A percentile compares a stretch with the other conserved stretches of the same genome.
Conservation (phyloP, 1,139 yeast genomes). For the Debaryomyces singareniensis region DNA sequence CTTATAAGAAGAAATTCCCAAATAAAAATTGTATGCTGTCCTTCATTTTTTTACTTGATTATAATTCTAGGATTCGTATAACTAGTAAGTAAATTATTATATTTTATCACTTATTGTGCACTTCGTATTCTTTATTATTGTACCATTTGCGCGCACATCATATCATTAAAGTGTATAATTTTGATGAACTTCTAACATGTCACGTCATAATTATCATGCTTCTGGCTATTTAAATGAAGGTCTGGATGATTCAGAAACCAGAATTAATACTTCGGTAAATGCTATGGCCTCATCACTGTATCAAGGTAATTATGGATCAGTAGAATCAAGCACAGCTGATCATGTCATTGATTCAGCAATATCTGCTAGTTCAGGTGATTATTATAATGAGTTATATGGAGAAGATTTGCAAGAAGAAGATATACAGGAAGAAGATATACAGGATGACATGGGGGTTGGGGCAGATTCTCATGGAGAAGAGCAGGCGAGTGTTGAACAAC, state of each 20-base stretch:
- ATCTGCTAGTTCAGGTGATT: slow-evolving; percentile 16
- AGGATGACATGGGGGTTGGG: slow-evolving; percentile 8
- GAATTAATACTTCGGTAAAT: slow-evolving; percentile 3
- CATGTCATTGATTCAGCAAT: background rate
- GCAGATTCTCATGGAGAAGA: slow-evolving; percentile 9
- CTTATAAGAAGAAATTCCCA: slow-evolving; percentile 7
- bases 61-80: too few species aligned
- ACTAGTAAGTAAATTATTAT: too few species aligned
- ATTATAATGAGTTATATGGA: slow-evolving; percentile 7
- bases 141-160: too few species aligned
- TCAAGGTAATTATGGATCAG: slow-evolving; percentile 22
- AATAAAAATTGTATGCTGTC: too few species aligned
- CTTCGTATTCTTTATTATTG: too few species aligned
- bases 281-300: slow-evolving; percentile 10
- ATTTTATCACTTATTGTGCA: too few species aligned
- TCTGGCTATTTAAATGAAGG: too few species aligned
- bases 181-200: too few species aligned
- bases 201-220: too few species aligned
- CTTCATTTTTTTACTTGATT: too few species aligned
- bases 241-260: too few species aligned
- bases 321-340: background rate
- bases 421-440: slow-evolving; percentile 11
- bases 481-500: slow-evolving; percentile 32
- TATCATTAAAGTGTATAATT: too few species aligned
- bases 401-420: slow-evolving; percentile 6